Conservation (phyloP, 176 grass and related monocot species). For the Avena atlantica region DNA sequence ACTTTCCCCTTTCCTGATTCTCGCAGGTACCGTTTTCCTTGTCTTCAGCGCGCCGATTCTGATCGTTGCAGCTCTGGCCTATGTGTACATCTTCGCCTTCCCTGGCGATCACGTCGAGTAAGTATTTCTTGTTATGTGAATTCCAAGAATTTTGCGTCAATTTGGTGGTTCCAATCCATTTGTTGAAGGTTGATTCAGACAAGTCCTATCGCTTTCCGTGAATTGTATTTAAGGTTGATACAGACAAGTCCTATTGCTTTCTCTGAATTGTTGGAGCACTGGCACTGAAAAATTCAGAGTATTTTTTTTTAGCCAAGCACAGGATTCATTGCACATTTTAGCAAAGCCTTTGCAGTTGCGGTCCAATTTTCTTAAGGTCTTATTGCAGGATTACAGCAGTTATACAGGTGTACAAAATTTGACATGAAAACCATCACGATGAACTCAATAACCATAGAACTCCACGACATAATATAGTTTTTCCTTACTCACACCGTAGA, state of each 20-base stretch:
- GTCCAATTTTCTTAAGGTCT: not conserved
- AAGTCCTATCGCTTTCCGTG: not conserved
- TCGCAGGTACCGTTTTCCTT: conserved; percentile 76
- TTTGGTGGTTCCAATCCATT: not conserved
- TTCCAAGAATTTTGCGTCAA: conserved; percentile 5
- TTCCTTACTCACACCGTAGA: not conserved
- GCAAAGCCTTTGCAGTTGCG: not conserved
- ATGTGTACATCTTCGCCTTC: conserved; percentile 74
- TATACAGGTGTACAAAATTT: not conserved
- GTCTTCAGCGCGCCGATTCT: conserved; percentile 82
- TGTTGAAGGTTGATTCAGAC: not conserved
- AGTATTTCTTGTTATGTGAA: conserved; percentile 24
- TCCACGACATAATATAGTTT: not conserved
- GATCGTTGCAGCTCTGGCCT: conserved; percentile 67
- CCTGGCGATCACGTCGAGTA: conserved; percentile 60
- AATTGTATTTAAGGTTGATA: not conserved
- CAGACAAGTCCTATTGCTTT: not conserved
- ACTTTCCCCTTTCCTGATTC: conserved; percentile 19
- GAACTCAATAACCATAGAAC: conserved; percentile 8
- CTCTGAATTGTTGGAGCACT: not conserved
- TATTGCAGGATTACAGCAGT: not conserved
- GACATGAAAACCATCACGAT: not conserved
- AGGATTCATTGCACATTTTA: not conserved
- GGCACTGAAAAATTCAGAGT: not conserved
- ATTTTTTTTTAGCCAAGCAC: not conserved